Percentiles rank a stretch among this genome's conserved stretches.
phyloP scores from a whole-genome alignment of 208 protist species.

The Zelonia costaricensis region DNA sequence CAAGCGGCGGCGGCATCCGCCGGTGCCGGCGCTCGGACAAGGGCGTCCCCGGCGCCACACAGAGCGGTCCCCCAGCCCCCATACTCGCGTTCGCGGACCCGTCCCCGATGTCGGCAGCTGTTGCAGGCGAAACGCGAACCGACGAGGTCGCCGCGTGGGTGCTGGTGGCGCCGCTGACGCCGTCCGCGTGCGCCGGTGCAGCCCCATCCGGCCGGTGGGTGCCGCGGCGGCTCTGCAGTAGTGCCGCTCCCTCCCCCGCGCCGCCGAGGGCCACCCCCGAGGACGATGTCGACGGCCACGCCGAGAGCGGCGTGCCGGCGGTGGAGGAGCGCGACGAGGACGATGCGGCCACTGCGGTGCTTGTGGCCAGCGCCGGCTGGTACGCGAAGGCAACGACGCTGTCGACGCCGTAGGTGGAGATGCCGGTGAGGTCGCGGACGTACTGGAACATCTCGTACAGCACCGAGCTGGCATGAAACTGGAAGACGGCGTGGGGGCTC shows the following conservation, averaged over 20 bases:
- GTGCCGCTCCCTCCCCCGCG: background rate
- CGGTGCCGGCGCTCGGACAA: no score
- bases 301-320: background rate
- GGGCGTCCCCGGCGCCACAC: no score
- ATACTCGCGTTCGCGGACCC: no score
- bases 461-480: slow-evolving; percentile 40
- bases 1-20: background rate
- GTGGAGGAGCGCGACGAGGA: background rate
- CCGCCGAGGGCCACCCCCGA: background rate
- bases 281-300: background rate
- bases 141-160: no score
- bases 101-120: no score
- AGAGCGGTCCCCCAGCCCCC: no score
- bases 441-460: slow-evolving; percentile 65
- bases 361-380: background rate
- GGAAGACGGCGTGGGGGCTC: slow-evolving; percentile 67
- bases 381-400: slow-evolving; percentile 35
- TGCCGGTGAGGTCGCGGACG: slow-evolving; percentile 65
- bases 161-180: no score
- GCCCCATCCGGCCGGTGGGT: background rate
- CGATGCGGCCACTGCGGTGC: background rate
- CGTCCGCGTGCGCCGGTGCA: no score
- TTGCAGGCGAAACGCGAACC: no score
- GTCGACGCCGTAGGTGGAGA: slow-evolving; percentile 69
- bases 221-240: background rate